Evolutionary conservation across 2,329 filamentous ascomycete genomes (phyloP).

Genomic region (Spiromastix sp.): DNA sequence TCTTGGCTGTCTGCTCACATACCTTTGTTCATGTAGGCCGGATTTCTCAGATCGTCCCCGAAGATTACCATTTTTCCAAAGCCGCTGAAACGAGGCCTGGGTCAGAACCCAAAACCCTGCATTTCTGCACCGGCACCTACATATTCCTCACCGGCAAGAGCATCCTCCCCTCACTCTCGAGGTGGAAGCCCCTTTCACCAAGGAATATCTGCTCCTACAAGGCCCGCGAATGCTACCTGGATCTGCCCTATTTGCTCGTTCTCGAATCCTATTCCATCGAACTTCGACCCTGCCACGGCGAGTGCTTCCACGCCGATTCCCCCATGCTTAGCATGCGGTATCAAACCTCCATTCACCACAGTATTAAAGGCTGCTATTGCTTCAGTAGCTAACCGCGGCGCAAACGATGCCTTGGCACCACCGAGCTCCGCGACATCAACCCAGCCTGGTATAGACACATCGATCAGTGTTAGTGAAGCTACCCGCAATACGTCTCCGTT

Average conservation of each 20-base stretch:
- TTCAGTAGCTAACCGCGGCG: conserved; percentile 47
- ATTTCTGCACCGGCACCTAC: background rate
- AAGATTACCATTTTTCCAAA: conserved; percentile 89
- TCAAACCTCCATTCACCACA: conserved; percentile 75
- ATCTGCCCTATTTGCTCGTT: conserved; percentile 94
- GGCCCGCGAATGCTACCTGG: conserved; percentile 61
- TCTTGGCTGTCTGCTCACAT: conserved; percentile 6
- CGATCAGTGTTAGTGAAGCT: background rate
- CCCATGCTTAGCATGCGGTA: conserved; percentile 85
- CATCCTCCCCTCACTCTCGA: conserved; percentile 22
- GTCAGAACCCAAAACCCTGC: conserved; percentile 17
- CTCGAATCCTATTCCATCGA: conserved; percentile 83
- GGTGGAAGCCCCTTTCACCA: conserved; percentile 22
- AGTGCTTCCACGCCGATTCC: conserved; percentile 70
- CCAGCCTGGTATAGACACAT: conserved; percentile 1
- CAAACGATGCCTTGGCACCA: conserved; percentile 9
- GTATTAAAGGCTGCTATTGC: conserved; percentile 80
- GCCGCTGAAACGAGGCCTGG: conserved; percentile 22
- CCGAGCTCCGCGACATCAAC: conserved; percentile 2
- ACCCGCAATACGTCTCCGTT: background rate
- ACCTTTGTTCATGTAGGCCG: conserved; percentile 46
- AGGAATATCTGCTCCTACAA: conserved; percentile 25
- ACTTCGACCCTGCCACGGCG: conserved; percentile 78
- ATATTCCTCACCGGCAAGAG: conserved; percentile 22
- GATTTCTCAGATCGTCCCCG: conserved; percentile 87